Percentiles rank a stretch among this genome's conserved stretches.
Conservation (phyloP, 139 green algal species). For the Chlamydomonas sp. region DNA sequence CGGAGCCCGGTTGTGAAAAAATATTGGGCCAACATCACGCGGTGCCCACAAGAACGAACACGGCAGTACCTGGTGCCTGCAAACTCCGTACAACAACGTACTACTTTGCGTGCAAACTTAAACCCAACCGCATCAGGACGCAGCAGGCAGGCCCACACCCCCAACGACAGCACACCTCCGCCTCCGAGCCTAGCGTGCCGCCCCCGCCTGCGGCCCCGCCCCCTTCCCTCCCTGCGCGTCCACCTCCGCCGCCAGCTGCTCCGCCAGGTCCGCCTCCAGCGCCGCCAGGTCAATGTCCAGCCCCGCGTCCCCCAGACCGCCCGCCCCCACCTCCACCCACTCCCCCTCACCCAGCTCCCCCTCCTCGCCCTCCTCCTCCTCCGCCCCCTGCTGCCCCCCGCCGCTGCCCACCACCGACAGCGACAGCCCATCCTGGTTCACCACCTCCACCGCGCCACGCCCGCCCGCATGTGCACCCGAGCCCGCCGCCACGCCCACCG, state of each 20-base stretch:
- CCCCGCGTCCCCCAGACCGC: neutral
- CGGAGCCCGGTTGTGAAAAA: no score
- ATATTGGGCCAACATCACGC: no score
- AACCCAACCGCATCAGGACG: no score
- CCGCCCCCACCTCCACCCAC: neutral
- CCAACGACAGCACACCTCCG: no score
- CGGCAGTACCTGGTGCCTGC: no score
- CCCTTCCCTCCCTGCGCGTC: neutral
- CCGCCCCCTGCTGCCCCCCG: neutral
- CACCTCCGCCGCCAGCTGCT: neutral
- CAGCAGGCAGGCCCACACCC: no score
- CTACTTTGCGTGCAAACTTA: no score
- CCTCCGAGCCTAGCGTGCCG: no score
- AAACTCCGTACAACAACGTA: no score
- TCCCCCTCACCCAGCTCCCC: neutral
- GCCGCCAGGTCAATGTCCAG: neutral
- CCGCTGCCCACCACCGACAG: neutral
- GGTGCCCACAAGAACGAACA: no score
- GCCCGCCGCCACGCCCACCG: neutral
- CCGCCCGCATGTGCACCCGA: neutral
- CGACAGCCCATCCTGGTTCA: constrained; percentile 8
- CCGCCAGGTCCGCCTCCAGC: neutral
- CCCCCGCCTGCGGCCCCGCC: no score
- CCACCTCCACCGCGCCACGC: neutral
- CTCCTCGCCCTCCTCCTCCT: neutral